Conservation (phyloP, 495 filamentous ascomycete species). For the Penicillium herquei region DNA sequence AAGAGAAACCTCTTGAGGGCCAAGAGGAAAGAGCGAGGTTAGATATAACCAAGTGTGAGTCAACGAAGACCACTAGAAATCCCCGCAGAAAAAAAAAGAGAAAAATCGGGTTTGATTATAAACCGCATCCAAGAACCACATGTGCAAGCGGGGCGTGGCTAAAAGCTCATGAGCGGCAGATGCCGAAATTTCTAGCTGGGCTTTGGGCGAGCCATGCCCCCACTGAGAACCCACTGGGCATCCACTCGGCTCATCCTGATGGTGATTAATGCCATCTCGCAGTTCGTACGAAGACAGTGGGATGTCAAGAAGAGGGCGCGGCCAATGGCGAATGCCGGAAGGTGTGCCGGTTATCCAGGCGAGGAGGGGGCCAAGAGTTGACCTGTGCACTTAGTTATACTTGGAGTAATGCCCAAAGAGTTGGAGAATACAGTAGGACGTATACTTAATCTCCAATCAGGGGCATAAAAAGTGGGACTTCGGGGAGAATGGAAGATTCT, state of each 20-base stretch:
- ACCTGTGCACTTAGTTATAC: neutral
- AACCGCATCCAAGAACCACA: constrained; percentile 10
- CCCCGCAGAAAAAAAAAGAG: neutral
- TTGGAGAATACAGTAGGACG: neutral
- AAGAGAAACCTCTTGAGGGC: neutral
- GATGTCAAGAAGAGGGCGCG: neutral
- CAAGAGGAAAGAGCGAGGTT: neutral
- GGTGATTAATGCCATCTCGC: neutral
- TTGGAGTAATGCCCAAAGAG: neutral
- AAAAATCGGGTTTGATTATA: constrained; percentile 20
- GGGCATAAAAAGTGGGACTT: constrained; percentile 1
- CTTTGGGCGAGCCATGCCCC: neutral
- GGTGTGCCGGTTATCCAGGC: constrained; percentile 22
- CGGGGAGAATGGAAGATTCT: neutral
- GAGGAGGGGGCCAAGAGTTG: constrained; percentile 9
- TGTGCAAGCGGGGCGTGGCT: constrained; percentile 12
- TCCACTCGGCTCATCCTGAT: constrained; percentile 4
- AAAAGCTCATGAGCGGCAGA: constrained; percentile 15
- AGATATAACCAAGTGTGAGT: neutral
- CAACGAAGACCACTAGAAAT: neutral
- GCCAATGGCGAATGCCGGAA: constrained; percentile 12
- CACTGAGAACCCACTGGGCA: constrained; percentile 8
- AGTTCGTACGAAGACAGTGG: neutral
- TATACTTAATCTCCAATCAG: neutral
- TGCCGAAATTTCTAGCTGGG: constrained; percentile 11